Evolutionary conservation across 2,329 filamentous ascomycete genomes (phyloP).

Genomic region (Trichoderma simmonsii): DNA sequence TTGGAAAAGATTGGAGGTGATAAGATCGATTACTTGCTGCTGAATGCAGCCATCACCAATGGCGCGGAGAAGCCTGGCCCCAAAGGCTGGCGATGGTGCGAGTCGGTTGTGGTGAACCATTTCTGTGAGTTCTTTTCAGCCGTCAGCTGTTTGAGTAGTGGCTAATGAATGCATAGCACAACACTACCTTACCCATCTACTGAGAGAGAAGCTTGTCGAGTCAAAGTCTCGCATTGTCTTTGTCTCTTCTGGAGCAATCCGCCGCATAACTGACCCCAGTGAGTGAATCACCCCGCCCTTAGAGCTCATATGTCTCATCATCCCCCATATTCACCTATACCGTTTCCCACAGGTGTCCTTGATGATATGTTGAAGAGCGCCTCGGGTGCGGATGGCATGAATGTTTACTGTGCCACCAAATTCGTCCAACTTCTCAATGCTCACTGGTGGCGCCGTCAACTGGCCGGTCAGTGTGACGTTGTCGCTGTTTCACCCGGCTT

Average conservation of each 20-base stretch:
- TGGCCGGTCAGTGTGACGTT: slow-evolving; percentile 42
- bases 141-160: not conserved
- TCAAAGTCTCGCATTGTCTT: slow-evolving; percentile 48
- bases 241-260: slow-evolving; percentile 49
- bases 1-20: slow-evolving; percentile 40
- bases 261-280: slow-evolving; percentile 39
- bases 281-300: slow-evolving; percentile 16
- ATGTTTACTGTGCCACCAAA: slow-evolving; percentile 45
- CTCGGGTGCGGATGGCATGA: slow-evolving; percentile 31
- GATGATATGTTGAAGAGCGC: slow-evolving; percentile 39
- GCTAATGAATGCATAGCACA: slow-evolving; percentile 39
- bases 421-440: slow-evolving; percentile 50
- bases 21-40: slow-evolving; percentile 47
- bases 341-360: slow-evolving; percentile 30
- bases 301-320: not conserved
- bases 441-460: slow-evolving; percentile 55
- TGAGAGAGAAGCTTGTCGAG: slow-evolving; percentile 46
- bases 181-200: slow-evolving; percentile 50
- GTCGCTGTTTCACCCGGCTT: slow-evolving; percentile 54
- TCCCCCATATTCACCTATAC: not conserved
- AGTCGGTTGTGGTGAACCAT: slow-evolving; percentile 51
- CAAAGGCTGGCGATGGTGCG: slow-evolving; percentile 48
- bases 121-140: slow-evolving; percentile 38
- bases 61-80: slow-evolving; percentile 35
- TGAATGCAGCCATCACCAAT: slow-evolving; percentile 48